Evolutionary conservation across 306 rosid genomes (phyloP).

Genomic region (Begonia masoniana): DNA sequence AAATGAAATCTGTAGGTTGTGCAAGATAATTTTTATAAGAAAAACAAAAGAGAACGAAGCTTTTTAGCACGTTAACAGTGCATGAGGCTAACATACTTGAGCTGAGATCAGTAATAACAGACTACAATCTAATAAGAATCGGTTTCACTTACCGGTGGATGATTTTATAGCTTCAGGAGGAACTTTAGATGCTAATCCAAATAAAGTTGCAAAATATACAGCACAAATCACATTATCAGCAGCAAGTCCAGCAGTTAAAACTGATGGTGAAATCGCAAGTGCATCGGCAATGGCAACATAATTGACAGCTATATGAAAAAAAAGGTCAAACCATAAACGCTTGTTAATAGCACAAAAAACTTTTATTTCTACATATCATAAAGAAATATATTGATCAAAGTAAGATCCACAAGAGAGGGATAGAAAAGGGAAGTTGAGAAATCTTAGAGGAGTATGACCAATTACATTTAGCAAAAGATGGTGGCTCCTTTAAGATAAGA

Average conservation of each 20-base stretch:
- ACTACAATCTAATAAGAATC: background rate
- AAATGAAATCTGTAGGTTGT: too few species aligned
- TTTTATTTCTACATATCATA: background rate
- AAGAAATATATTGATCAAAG: background rate
- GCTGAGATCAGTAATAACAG: too few species aligned
- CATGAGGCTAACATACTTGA: too few species aligned
- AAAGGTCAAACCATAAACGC: background rate
- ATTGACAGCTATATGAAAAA: slow-evolving; percentile 44
- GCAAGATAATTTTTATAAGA: too few species aligned
- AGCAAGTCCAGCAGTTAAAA: slow-evolving; percentile 59
- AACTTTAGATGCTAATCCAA: slow-evolving; percentile 48
- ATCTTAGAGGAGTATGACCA: too few species aligned
- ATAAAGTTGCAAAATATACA: slow-evolving; percentile 51
- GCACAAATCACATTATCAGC: slow-evolving; percentile 85
- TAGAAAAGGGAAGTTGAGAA: background rate
- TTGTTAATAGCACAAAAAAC: too few species aligned
- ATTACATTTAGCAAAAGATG: too few species aligned
- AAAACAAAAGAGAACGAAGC: too few species aligned
- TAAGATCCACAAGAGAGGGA: background rate
- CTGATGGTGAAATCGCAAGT: slow-evolving; percentile 43
- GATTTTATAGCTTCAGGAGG: slow-evolving; percentile 46
- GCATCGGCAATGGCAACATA: slow-evolving; percentile 62
- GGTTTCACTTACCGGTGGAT: slow-evolving; percentile 19
- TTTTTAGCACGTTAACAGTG: too few species aligned
- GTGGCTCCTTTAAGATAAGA: too few species aligned